phyloP scores from a whole-genome alignment of 148 eudicot species.

The Tetragonia tetragonoides region DNA sequence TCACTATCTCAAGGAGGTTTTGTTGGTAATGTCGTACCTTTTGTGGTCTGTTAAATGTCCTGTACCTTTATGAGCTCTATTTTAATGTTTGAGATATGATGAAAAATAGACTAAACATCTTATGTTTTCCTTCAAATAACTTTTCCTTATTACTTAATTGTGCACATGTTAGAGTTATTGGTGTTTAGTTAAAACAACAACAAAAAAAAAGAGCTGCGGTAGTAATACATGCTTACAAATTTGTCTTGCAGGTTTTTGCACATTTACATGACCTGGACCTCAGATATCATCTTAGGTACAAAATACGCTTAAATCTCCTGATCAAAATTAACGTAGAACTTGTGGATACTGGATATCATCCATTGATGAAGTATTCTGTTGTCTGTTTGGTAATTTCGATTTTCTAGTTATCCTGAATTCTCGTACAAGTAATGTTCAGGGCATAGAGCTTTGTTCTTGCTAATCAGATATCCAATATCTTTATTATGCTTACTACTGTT shows the following conservation, averaged over 20 bases:
- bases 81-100: not conserved
- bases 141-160: not conserved
- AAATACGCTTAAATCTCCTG: not conserved
- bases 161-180: not conserved
- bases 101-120: not conserved
- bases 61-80: not conserved
- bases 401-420: not conserved
- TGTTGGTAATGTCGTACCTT: not conserved
- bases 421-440: not conserved
- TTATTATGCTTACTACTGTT: not conserved
- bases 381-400: not conserved
- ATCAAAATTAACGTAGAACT: not conserved
- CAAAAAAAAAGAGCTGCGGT: not conserved
- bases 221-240: not conserved
- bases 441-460: not conserved
- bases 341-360: not conserved
- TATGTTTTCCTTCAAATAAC: not conserved
- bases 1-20: not conserved
- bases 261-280: conserved; percentile 96
- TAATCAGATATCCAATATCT: not conserved
- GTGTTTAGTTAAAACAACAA: not conserved
- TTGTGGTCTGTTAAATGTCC: not conserved
- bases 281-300: conserved; percentile 84
- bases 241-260: conserved; percentile 68
- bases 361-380: not conserved